These are phyloP conservation scores for Salvia sclarea DNA, from an alignment of 305 asterid genomes.

Conservation along the genomic window DNA sequence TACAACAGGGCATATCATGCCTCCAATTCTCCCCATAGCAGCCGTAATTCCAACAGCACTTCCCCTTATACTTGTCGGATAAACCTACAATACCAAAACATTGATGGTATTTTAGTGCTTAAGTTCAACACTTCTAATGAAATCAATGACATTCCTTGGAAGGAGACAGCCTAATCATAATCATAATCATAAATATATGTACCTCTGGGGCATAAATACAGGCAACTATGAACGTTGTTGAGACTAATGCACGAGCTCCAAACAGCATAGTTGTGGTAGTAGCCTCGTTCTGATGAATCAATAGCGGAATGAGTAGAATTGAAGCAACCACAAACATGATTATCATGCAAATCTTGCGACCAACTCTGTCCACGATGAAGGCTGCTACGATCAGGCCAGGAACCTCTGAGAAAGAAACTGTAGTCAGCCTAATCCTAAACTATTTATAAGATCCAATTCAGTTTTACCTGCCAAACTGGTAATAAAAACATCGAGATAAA, in stretches of 20 bases:
- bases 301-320: constrained; percentile 58
- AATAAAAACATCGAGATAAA: constrained; percentile 62
- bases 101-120: no score
- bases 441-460: neutral
- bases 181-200: neutral
- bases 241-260: constrained; percentile 78
- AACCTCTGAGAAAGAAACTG: constrained; percentile 59
- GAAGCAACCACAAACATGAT: constrained; percentile 55
- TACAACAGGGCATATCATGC: constrained; percentile 86
- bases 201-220: constrained; percentile 85
- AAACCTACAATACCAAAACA: constrained; percentile 15
- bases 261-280: constrained; percentile 55
- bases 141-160: neutral
- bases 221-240: constrained; percentile 63
- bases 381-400: constrained; percentile 78
- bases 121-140: no score
- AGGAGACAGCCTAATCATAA: neutral
- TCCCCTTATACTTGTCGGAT: constrained; percentile 75
- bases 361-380: constrained; percentile 71
- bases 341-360: constrained; percentile 77
- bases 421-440: constrained; percentile 22
- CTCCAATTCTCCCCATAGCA: constrained; percentile 71
- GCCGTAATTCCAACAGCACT: constrained; percentile 68
- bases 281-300: constrained; percentile 45
- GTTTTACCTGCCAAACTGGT: constrained; percentile 79